phyloP scores from a whole-genome alignment of 2,329 filamentous ascomycete genomes.

The Harringtonia lauricola region DNA sequence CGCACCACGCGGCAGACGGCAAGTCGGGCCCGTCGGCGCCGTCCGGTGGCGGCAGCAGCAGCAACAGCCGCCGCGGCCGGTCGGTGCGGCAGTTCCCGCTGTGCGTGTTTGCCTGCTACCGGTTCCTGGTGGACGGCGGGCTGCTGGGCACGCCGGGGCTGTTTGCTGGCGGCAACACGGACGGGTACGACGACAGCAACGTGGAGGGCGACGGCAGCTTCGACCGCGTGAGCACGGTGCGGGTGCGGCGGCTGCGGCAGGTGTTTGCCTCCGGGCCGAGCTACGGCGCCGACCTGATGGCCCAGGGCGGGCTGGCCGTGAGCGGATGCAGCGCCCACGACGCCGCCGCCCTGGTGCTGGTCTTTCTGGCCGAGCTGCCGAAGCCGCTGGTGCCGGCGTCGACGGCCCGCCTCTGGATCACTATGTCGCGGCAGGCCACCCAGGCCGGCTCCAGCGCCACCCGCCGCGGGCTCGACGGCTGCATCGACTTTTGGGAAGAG shows the following conservation, averaged over 20 bases:
- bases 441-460: constrained; percentile 20
- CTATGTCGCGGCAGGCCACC: constrained; percentile 27
- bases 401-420: constrained; percentile 27
- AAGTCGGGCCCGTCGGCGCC: too few species aligned
- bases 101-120: constrained; percentile 28
- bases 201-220: constrained; percentile 21
- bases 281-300: constrained; percentile 28
- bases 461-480: constrained; percentile 27
- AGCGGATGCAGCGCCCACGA: constrained; percentile 26
- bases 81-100: constrained; percentile 27
- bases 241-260: constrained; percentile 23
- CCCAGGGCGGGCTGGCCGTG: constrained; percentile 20
- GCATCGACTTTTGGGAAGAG: constrained; percentile 36
- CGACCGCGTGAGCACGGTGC: constrained; percentile 11
- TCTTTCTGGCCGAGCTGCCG: constrained; percentile 27
- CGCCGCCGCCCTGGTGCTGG: constrained; percentile 27
- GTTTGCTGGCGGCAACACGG: constrained; percentile 21
- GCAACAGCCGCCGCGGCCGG: constrained; percentile 20
- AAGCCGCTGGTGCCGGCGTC: constrained; percentile 26
- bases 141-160: constrained; percentile 24
- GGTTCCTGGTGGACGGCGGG: constrained; percentile 23
- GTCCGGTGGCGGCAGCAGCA: too few species aligned
- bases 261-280: constrained; percentile 23
- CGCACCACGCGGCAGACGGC: constrained; percentile 21
- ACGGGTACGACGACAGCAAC: constrained; percentile 20